phyloP scores from a whole-genome alignment of 2,329 filamentous ascomycete species.

The Aspergillus amoenus region DNA sequence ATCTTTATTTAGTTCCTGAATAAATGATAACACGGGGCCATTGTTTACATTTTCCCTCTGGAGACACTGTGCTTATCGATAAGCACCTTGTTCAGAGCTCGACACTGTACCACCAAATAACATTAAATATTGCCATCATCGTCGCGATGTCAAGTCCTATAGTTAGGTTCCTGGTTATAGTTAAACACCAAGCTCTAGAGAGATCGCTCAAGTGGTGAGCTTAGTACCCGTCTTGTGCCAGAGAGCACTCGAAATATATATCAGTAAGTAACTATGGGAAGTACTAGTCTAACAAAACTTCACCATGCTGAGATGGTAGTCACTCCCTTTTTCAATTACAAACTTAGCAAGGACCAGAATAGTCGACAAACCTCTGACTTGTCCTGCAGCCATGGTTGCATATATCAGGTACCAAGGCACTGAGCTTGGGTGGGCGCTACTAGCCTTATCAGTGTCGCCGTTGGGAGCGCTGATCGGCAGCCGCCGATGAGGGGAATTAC shows the following conservation, averaged over 20 bases:
- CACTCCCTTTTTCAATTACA: too few species aligned
- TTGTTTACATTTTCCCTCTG: neutral
- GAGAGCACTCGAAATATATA: too few species aligned
- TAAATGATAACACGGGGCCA: neutral
- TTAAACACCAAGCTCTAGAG: too few species aligned
- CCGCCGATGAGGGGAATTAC: constrained; percentile 9
- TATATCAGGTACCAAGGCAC: neutral
- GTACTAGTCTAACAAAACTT: too few species aligned
- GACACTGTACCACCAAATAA: neutral
- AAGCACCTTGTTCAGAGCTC: neutral
- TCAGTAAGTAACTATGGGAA: too few species aligned
- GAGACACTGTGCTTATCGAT: neutral
- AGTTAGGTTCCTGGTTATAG: too few species aligned
- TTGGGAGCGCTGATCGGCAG: constrained; percentile 3
- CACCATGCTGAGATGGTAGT: too few species aligned
- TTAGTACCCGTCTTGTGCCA: too few species aligned
- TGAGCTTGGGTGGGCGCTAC: neutral
- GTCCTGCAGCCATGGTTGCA: neutral
- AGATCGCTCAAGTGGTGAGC: too few species aligned
- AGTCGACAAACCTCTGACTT: neutral
- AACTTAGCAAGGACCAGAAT: too few species aligned
- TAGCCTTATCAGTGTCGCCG: neutral
- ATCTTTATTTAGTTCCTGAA: neutral
- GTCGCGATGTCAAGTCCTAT: too few species aligned
- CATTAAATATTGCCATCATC: too few species aligned